Percentiles rank a stretch among this genome's conserved stretches.
phyloP scores from a whole-genome alignment of 2,329 filamentous ascomycete species.

The Coleophoma crateriformis region DNA sequence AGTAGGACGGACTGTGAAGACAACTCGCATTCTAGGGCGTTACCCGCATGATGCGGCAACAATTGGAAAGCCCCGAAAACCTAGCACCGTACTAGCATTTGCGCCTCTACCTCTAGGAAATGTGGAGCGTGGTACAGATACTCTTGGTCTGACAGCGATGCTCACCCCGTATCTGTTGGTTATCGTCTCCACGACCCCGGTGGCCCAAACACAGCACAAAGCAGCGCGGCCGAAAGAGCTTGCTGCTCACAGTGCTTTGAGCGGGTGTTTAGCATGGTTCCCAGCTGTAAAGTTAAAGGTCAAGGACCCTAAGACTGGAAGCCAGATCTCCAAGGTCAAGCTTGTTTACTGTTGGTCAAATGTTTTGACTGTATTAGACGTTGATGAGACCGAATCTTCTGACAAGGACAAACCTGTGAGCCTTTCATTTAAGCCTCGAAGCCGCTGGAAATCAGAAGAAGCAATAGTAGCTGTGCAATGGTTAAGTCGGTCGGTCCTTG shows the following conservation, averaged over 20 bases:
- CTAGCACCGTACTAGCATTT: slow-evolving; percentile 92
- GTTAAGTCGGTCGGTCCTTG: slow-evolving; percentile 89
- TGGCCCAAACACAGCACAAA: slow-evolving; percentile 96
- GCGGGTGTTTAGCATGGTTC: slow-evolving; percentile 94
- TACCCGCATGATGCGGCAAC: slow-evolving; percentile 68
- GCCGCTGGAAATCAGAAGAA: slow-evolving; percentile 89
- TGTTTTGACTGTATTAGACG: slow-evolving; percentile 86
- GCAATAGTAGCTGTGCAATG: slow-evolving; percentile 95
- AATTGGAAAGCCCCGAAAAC: slow-evolving; percentile 67
- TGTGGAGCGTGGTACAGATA: slow-evolving; percentile 80
- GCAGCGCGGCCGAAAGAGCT: slow-evolving; percentile 87
- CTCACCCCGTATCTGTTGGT: slow-evolving; percentile 93
- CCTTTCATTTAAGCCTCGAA: slow-evolving; percentile 76
- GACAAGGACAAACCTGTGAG: slow-evolving; percentile 73
- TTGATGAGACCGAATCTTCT: slow-evolving; percentile 64
- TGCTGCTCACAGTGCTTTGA: slow-evolving; percentile 83
- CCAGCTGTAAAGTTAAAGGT: slow-evolving; percentile 89
- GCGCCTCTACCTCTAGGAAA: slow-evolving; percentile 90
- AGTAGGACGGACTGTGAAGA: slow-evolving; percentile 80
- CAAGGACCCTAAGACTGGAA: slow-evolving; percentile 59
- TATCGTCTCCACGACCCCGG: slow-evolving; percentile 92
- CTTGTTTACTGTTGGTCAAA: slow-evolving; percentile 99
- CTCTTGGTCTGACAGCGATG: slow-evolving; percentile 87
- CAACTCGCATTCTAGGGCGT: slow-evolving; percentile 81
- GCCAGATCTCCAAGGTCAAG: slow-evolving; percentile 73